Conservation (phyloP, 2,329 filamentous ascomycete genomes). For the Beauveria medogensis region DNA sequence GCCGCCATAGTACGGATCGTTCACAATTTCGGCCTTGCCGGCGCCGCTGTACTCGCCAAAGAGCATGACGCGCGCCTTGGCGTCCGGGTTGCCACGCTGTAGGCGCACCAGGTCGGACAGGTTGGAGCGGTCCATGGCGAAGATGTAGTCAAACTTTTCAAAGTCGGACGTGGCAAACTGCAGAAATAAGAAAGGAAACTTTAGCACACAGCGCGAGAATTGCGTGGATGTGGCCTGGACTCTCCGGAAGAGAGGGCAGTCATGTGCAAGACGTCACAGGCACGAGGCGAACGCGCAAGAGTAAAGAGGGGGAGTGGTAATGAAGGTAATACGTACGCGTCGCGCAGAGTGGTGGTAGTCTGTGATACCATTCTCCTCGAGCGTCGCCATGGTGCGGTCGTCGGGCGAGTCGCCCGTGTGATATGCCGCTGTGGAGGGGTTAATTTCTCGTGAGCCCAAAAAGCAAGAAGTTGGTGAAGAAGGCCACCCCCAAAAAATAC, state of each 20-base stretch:
- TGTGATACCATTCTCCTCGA: conserved; percentile 65
- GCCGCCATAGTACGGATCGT: conserved; percentile 91
- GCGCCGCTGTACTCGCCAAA: conserved; percentile 76
- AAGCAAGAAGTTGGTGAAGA: too few relatives aligned
- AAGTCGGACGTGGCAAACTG: conserved; percentile 63
- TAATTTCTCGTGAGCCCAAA: neutral
- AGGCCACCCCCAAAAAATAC: neutral
- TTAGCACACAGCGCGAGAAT: neutral
- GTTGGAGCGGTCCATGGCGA: conserved; percentile 89
- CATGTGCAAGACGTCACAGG: too few relatives aligned
- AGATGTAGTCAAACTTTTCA: conserved; percentile 79
- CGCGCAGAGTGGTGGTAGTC: conserved; percentile 72
- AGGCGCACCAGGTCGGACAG: conserved; percentile 59
- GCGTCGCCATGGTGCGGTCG: conserved; percentile 71
- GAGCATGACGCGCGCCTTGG: conserved; percentile 62
- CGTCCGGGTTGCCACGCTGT: conserved; percentile 47
- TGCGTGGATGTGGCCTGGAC: too few relatives aligned
- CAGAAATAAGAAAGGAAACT: neutral
- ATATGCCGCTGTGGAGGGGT: conserved; percentile 55
- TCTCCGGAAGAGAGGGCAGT: too few relatives aligned
- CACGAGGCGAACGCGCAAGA: too few relatives aligned
- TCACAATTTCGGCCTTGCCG: conserved; percentile 60
- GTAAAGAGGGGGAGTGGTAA: neutral
- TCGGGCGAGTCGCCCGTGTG: conserved; percentile 73
- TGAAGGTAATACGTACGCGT: conserved; percentile 42